A percentile compares a stretch with the other conserved stretches of the same genome.
phyloP scores from a whole-genome alignment of 345 rosid genomes.

The Eucalyptus globulus region DNA sequence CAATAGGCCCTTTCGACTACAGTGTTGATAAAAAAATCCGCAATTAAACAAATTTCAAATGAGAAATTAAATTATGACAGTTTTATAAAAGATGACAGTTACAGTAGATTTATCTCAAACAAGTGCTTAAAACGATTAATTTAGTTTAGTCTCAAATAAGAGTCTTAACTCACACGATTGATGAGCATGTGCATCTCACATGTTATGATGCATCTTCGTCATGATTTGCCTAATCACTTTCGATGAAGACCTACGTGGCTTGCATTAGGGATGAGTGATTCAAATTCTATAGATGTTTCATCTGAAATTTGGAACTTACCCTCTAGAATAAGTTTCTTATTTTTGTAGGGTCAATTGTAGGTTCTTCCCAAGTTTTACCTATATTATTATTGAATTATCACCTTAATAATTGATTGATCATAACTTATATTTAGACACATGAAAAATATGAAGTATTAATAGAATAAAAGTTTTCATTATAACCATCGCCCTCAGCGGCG shows the following conservation, averaged over 20 bases:
- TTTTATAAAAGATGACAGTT: too few species aligned
- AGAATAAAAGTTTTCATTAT: too few species aligned
- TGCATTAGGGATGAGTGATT: too few species aligned
- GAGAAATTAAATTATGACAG: background rate
- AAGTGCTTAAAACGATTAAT: accelerated
- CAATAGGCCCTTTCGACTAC: background rate
- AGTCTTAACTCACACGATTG: accelerated
- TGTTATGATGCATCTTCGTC: background rate
- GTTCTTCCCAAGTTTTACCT: too few species aligned
- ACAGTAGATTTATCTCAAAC: accelerated
- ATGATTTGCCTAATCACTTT: background rate
- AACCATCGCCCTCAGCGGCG: too few species aligned
- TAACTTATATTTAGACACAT: accelerated
- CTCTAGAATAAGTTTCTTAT: too few species aligned
- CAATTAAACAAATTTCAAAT: too few species aligned
- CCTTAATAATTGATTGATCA: too few species aligned
- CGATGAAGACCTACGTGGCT: background rate
- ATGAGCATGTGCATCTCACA: accelerated
- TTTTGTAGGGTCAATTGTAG: too few species aligned
- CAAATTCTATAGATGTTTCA: accelerated
- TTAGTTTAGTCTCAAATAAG: too few species aligned
- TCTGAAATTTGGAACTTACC: accelerated
- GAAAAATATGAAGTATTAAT: accelerated
- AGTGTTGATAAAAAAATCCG: background rate
- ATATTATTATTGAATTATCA: too few species aligned